These are phyloP conservation scores for Mollisiaceae sp. DNA, from an alignment of 2,329 filamentous ascomycete species.

Conservation along the genomic window DNA sequence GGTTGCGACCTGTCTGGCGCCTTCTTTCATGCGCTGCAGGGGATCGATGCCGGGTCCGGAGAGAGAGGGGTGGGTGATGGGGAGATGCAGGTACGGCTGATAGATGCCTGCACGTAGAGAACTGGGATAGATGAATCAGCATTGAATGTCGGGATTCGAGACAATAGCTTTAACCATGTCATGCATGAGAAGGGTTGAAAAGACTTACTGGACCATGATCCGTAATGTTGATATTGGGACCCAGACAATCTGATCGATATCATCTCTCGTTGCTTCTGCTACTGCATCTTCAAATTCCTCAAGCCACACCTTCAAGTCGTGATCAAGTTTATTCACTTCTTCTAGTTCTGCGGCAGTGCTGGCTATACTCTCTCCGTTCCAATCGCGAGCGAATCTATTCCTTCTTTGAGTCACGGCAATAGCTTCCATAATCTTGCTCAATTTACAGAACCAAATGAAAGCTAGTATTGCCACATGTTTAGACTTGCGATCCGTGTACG, in stretches of 20 bases:
- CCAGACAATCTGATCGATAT: conserved; percentile 15
- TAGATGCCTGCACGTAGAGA: conserved; percentile 22
- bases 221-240: conserved; percentile 19
- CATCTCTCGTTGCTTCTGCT: not conserved
- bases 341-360: conserved; percentile 12
- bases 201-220: conserved; percentile 25
- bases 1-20: conserved; percentile 15
- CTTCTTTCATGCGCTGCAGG: conserved; percentile 23
- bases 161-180: not conserved
- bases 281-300: conserved; percentile 19
- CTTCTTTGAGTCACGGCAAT: conserved; percentile 20
- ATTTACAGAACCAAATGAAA: conserved; percentile 27
- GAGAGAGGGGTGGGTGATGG: conserved; percentile 15
- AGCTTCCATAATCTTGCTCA: conserved; percentile 25
- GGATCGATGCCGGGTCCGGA: conserved; percentile 15
- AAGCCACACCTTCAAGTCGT: conserved; percentile 15
- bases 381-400: conserved; percentile 19
- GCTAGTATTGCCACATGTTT: conserved; percentile 19
- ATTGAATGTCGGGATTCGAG: not conserved
- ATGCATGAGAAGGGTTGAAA: not conserved
- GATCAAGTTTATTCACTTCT: conserved; percentile 18
- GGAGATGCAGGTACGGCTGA: conserved; percentile 23
- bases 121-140: conserved; percentile 11
- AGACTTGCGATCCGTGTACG: conserved; percentile 14
- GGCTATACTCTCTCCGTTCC: conserved; percentile 14